Evolutionary conservation across 495 filamentous ascomycete species (phyloP), one percentile per base, ranked within the genome.

Genomic region (Xylaria grammica): DNA sequence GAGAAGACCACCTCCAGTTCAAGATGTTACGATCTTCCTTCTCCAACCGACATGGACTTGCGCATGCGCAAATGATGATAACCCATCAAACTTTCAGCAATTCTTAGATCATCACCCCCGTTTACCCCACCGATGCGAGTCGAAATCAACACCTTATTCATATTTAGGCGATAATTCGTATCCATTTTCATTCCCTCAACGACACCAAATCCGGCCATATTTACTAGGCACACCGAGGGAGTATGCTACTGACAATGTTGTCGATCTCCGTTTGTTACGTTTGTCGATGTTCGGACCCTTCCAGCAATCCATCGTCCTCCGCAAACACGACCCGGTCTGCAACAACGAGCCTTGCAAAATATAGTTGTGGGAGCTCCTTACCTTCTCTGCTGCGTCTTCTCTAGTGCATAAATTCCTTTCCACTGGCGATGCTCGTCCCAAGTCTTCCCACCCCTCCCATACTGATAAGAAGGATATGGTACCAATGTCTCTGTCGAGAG

Each of bases 381-480:
- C 29, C 15, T 42, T 46, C 42, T 48, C 42, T 17, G 42, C 36
- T 34, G 13, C 26, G 38, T 29, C 38, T 38, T 55, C 17, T 36
- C 51, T 63, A 48, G 20, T 38, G 30, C 50, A 63, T 63, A 24
- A 53, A 55, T 11, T 29, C 8, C 19, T 53, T 27, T 15, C 55
- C 51, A 22, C 36, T 54, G 50, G 36, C 34, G 40, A 38, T 45
- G 36, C 50, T 42, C 38, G 26, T 46, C 4, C 36, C 10, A 29
- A 20, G 26, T 46, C 27, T 13, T 13, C 34, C 22, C 60, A 55
- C 38, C 38, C 10, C 27, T 20, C 24, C 50, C 46, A 55, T 45
- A 63, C 60, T 62, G 30, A 63, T 17, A 27, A 29, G 34, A 27
- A 44, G 51, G 38, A 54, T 48, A 36, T 55, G 50, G 44, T 55